phyloP scores from a whole-genome alignment of 2,329 filamentous ascomycete species.

The Karstenula rhodostoma region DNA sequence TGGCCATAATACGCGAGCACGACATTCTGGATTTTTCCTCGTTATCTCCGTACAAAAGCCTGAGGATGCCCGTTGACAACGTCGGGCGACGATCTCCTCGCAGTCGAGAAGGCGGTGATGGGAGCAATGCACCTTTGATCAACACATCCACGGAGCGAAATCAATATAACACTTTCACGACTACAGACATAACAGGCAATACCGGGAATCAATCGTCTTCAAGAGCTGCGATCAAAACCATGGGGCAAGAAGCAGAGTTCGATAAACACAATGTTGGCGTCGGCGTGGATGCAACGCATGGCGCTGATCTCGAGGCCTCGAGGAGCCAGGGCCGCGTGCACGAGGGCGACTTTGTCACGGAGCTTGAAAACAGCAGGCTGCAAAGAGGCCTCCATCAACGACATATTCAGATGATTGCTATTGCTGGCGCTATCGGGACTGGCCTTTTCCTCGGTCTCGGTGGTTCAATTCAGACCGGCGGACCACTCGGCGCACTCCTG shows the following conservation, averaged over 20 bases:
- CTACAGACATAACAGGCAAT: background rate
- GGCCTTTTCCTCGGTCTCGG: conserved; percentile 65
- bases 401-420: conserved; percentile 65
- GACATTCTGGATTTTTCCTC: conserved; percentile 14
- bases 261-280: conserved; percentile 13
- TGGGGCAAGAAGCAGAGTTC: background rate
- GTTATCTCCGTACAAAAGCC: conserved; percentile 13
- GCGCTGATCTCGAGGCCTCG: conserved; percentile 17
- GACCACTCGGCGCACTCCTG: conserved; percentile 61
- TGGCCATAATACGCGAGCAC: conserved; percentile 15
- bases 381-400: conserved; percentile 51
- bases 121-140: conserved; percentile 7
- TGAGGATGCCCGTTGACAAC: conserved; percentile 8
- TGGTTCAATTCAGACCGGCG: conserved; percentile 60
- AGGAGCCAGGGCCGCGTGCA: conserved; percentile 8
- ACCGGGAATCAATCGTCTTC: background rate
- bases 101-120: background rate
- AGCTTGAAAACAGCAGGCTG: conserved; percentile 34
- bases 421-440: conserved; percentile 64
- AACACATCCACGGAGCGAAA: background rate
- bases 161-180: conserved; percentile 14
- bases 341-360: conserved; percentile 34
- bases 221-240: background rate
- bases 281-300: conserved; percentile 8
- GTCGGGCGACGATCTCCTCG: background rate